Evolutionary conservation across 2,329 filamentous ascomycete species (phyloP).

Genomic region (Microascus cirrosus): DNA sequence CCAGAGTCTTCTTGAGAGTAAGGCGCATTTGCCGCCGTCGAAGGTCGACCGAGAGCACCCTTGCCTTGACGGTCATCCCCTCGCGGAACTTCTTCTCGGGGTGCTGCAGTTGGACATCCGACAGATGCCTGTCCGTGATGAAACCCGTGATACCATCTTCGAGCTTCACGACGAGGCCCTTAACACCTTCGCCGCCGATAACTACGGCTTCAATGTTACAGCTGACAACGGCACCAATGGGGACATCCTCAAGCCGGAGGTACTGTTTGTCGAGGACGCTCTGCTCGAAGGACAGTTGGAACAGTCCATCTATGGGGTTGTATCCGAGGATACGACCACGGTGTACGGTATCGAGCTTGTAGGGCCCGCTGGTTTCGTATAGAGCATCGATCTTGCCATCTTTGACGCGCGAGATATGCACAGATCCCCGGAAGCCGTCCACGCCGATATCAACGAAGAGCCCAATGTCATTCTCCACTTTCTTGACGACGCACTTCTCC

Average conservation of each 20-base stretch:
- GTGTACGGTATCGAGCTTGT: constrained; percentile 68
- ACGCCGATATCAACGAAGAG: constrained; percentile 63
- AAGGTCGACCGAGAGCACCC: constrained; percentile 71
- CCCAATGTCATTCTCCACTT: constrained; percentile 70
- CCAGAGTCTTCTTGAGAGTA: constrained; percentile 86
- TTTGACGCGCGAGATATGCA: constrained; percentile 86
- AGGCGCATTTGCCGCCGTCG: constrained; percentile 70
- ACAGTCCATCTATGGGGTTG: constrained; percentile 77
- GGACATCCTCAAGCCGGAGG: constrained; percentile 83
- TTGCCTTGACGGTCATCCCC: constrained; percentile 71
- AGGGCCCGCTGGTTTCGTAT: constrained; percentile 65
- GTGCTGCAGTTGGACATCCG: constrained; percentile 78
- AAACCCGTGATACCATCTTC: constrained; percentile 83
- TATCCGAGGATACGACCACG: constrained; percentile 76
- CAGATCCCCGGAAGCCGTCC: constrained; percentile 65
- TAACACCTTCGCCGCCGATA: constrained; percentile 65
- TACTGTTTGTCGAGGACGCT: constrained; percentile 78
- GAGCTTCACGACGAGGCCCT: constrained; percentile 71
- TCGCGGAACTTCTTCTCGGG: constrained; percentile 95
- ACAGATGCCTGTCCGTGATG: constrained; percentile 77
- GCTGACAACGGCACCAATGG: constrained; percentile 67
- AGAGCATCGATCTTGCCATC: constrained; percentile 82
- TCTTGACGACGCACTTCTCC: constrained; percentile 66
- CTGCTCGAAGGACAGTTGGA: constrained; percentile 73
- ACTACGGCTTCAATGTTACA: constrained; percentile 79